Percentiles rank a stretch among this genome's conserved stretches.
phyloP scores from a whole-genome alignment of 768 basidiomycete species.

The Omphalotus guepiniiformis region DNA sequence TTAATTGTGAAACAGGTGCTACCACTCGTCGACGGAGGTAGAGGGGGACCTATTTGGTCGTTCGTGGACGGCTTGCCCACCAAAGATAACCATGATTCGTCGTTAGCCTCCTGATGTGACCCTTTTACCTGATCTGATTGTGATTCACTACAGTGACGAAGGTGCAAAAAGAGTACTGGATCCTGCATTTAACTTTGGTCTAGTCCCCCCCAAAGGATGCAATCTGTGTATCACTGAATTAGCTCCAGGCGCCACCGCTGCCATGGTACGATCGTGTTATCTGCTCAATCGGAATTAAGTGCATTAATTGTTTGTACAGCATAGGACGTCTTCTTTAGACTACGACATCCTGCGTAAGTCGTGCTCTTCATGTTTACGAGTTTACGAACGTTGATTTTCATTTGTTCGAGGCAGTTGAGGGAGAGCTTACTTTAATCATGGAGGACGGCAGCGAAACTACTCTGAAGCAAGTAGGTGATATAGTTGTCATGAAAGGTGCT shows the following conservation, averaged over 20 bases:
- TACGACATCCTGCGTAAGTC: constrained; percentile 53
- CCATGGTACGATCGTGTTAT: constrained; percentile 37
- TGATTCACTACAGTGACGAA: constrained; percentile 37
- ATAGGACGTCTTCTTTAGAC: constrained; percentile 55
- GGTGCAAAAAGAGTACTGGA: constrained; percentile 40
- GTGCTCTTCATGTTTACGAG: neutral
- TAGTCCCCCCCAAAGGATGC: constrained; percentile 41
- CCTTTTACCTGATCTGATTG: neutral
- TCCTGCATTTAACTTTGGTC: constrained; percentile 36
- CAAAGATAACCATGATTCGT: constrained; percentile 50
- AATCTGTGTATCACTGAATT: constrained; percentile 51
- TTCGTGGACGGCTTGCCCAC: constrained; percentile 46
- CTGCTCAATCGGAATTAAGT: neutral
- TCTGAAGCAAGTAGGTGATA: constrained; percentile 51
- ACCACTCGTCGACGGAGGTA: constrained; percentile 27
- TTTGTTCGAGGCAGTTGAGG: constrained; percentile 34
- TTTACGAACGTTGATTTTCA: neutral
- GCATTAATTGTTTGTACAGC: constrained; percentile 20
- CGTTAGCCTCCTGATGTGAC: neutral
- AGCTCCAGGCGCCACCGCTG: constrained; percentile 43
- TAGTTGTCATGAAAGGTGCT: constrained; percentile 53
- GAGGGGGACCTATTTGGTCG: constrained; percentile 42
- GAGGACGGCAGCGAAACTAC: constrained; percentile 53
- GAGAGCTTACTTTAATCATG: constrained; percentile 50
- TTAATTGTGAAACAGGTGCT: neutral